Evolutionary conservation across 1,284 basidiomycete species (phyloP).

Genomic region (Ganoderma resinaceum): DNA sequence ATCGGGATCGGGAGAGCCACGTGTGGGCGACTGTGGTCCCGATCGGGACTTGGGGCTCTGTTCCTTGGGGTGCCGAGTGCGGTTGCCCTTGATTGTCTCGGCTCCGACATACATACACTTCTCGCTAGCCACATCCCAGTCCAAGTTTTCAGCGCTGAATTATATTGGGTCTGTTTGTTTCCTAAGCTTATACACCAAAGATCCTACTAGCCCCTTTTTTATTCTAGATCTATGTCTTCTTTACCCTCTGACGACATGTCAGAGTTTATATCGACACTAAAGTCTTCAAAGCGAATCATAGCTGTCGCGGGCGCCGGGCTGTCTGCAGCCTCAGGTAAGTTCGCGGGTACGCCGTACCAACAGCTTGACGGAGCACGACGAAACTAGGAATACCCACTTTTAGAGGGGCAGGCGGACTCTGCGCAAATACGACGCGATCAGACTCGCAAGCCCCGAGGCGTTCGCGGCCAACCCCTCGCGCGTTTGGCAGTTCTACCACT

Average conservation of each 20-base stretch:
- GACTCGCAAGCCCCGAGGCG: slow-evolving; percentile 63
- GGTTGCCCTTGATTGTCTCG: neutral
- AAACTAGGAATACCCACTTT: slow-evolving; percentile 65
- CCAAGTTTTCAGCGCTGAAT: neutral
- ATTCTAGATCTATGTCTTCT: neutral
- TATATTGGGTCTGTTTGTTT: neutral
- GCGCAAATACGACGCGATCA: slow-evolving; percentile 62
- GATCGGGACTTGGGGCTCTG: slow-evolving; percentile 11
- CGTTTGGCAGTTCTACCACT: slow-evolving; percentile 75
- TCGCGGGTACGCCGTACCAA: no score
- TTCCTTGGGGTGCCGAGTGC: neutral
- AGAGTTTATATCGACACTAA: slow-evolving; percentile 41
- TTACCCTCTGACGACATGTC: slow-evolving; percentile 35
- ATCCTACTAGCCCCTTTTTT: neutral
- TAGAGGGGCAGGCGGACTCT: slow-evolving; percentile 64
- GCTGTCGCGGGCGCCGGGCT: slow-evolving; percentile 67
- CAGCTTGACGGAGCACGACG: neutral
- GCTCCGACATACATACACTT: neutral
- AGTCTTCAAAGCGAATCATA: slow-evolving; percentile 53
- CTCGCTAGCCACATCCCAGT: neutral
- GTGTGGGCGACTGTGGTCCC: slow-evolving; percentile 17
- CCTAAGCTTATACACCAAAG: neutral
- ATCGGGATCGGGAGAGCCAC: slow-evolving; percentile 28
- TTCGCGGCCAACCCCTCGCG: slow-evolving; percentile 59
- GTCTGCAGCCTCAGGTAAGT: slow-evolving; percentile 60